phyloP scores from a whole-genome alignment of 2,329 filamentous ascomycete genomes.

The Colletotrichum theobromicola region DNA sequence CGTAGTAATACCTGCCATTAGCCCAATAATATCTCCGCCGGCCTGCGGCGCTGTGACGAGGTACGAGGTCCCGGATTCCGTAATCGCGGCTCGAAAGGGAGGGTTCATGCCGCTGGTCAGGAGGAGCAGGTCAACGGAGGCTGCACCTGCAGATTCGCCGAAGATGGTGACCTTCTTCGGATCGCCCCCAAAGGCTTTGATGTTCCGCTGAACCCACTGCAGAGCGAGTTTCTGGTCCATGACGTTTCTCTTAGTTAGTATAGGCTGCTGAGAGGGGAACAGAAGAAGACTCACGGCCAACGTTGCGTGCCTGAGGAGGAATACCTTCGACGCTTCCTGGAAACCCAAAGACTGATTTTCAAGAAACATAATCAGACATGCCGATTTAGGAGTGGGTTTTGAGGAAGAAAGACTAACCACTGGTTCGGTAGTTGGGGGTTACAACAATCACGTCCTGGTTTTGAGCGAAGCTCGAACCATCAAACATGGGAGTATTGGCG shows the following conservation, averaged over 20 bases:
- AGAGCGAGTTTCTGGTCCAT: constrained; percentile 36
- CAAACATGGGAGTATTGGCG: not conserved
- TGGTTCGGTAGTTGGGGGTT: not conserved
- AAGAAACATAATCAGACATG: not conserved
- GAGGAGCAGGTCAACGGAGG: not conserved
- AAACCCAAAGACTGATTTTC: not conserved
- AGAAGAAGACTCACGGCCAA: not conserved
- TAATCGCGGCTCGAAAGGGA: not conserved
- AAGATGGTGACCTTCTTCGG: constrained; percentile 23
- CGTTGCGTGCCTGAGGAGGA: not conserved
- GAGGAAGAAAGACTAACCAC: not conserved
- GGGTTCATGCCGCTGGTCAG: not conserved
- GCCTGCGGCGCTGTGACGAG: not conserved
- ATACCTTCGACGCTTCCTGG: not conserved
- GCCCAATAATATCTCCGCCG: not conserved
- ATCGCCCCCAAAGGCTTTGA: constrained; percentile 36
- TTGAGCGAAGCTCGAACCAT: not conserved
- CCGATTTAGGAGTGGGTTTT: not conserved
- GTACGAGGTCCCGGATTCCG: not conserved
- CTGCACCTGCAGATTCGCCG: not conserved
- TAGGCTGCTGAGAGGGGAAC: not conserved
- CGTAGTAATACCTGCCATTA: not conserved
- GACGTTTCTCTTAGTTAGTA: not conserved
- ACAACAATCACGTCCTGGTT: not conserved
- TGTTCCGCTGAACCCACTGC: constrained; percentile 38